Evolutionary conservation across 352 stramenopile species (phyloP).

Genomic region (Blastocystis sp.): DNA sequence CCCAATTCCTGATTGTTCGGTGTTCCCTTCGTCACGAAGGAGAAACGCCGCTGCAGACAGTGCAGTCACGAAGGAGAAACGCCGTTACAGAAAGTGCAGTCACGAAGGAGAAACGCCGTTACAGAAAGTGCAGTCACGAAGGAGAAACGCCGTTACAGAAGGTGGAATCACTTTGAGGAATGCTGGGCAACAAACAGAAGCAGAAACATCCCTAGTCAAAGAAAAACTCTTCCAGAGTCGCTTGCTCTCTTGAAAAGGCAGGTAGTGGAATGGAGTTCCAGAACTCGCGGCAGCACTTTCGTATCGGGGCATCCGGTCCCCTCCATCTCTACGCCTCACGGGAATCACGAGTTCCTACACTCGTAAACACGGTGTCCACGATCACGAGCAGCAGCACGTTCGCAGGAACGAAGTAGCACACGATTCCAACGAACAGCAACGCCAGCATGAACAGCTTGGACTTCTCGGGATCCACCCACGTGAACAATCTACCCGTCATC

Average conservation of each 20-base stretch:
- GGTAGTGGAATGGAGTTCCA: constrained; percentile 9
- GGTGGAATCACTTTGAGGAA: no score
- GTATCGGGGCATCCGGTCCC: neutral
- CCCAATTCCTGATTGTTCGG: neutral
- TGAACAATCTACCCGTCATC: neutral
- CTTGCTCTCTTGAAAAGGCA: constrained; percentile 7
- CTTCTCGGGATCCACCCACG: neutral
- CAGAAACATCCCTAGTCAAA: no score
- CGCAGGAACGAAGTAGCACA: neutral
- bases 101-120: no score
- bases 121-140: no score
- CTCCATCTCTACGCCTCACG: neutral
- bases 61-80: no score
- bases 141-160: no score
- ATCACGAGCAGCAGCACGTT: neutral
- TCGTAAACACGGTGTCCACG: neutral
- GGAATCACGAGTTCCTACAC: neutral
- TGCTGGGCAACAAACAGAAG: no score
- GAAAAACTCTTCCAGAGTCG: constrained; percentile 13
- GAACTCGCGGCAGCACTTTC: neutral
- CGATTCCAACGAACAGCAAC: neutral
- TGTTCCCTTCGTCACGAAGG: no score
- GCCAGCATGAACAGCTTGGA: constrained; percentile 10
- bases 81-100: no score
- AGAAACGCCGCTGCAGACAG: no score